phyloP scores from a whole-genome alignment of 345 rosid genomes.

The Physaria fendleri region DNA sequence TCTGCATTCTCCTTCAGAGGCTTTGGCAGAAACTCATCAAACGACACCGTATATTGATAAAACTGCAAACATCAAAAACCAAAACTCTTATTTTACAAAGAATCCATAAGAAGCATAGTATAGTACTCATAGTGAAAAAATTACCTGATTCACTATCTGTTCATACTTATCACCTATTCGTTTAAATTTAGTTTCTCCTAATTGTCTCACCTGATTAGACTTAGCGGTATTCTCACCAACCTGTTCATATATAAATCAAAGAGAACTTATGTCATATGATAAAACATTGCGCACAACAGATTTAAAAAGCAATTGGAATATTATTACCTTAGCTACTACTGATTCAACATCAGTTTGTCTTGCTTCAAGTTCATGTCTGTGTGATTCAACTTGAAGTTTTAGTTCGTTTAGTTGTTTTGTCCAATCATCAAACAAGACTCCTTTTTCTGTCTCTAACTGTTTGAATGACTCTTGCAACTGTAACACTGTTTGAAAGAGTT shows the following conservation, averaged over 20 bases:
- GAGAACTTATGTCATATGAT: background rate
- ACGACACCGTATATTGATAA: too few species aligned
- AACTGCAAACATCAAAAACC: too few species aligned
- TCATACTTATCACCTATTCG: conserved; percentile 45
- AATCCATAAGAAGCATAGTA: too few species aligned
- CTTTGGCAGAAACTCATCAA: too few species aligned
- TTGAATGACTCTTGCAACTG: conserved; percentile 48
- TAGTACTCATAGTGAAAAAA: too few species aligned
- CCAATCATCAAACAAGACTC: conserved; percentile 47
- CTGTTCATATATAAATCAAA: conserved; percentile 32
- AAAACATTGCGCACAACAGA: background rate
- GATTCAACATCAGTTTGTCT: conserved; percentile 73
- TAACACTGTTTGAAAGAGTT: conserved; percentile 43
- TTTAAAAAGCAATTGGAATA: background rate
- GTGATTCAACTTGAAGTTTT: conserved; percentile 55
- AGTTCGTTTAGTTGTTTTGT: conserved; percentile 38
- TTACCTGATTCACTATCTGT: conserved; percentile 75
- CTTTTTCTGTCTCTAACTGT: conserved; percentile 57
- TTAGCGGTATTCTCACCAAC: conserved; percentile 56
- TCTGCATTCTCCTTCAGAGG: too few species aligned
- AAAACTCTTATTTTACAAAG: too few species aligned
- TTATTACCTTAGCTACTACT: conserved; percentile 63
- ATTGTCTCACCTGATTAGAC: conserved; percentile 50
- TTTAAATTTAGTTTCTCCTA: conserved; percentile 52
- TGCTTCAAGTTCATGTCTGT: conserved; percentile 54